Conservation (phyloP, 495 filamentous ascomycete genomes). For the Xylaria cubensis region DNA sequence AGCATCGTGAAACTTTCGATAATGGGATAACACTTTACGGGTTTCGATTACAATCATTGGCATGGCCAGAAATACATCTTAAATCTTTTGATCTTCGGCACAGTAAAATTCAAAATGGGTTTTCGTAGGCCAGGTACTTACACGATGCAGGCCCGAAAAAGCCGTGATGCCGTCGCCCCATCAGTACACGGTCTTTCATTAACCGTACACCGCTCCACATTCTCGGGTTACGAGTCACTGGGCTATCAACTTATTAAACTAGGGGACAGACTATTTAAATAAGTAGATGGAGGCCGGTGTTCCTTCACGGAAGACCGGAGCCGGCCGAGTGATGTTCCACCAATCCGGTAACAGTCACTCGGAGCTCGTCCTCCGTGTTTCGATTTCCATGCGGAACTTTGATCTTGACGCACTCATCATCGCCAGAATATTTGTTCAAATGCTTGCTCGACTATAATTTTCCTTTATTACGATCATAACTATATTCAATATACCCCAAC, state of each 20-base stretch:
- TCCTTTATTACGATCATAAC: background rate
- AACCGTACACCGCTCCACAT: background rate
- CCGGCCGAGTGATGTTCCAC: constrained; percentile 8
- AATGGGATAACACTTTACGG: background rate
- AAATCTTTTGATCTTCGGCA: background rate
- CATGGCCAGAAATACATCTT: background rate
- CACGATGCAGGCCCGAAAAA: constrained; percentile 13
- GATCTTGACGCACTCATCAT: background rate
- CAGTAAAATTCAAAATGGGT: background rate
- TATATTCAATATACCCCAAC: background rate
- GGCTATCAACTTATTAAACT: background rate
- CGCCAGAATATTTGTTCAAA: background rate
- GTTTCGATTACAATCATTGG: background rate
- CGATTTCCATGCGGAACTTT: background rate
- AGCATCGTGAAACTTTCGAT: constrained; percentile 15
- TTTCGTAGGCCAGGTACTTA: background rate
- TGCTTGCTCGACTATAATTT: background rate
- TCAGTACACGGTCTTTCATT: background rate
- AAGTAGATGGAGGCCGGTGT: background rate
- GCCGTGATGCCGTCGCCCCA: background rate
- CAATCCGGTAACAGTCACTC: constrained; percentile 18
- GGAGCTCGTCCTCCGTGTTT: constrained; percentile 19
- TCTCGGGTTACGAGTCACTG: background rate
- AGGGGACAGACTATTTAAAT: background rate
- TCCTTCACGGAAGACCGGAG: background rate